phyloP scores from a whole-genome alignment of 768 basidiomycete species.

The Rossbeevera mucosa region DNA sequence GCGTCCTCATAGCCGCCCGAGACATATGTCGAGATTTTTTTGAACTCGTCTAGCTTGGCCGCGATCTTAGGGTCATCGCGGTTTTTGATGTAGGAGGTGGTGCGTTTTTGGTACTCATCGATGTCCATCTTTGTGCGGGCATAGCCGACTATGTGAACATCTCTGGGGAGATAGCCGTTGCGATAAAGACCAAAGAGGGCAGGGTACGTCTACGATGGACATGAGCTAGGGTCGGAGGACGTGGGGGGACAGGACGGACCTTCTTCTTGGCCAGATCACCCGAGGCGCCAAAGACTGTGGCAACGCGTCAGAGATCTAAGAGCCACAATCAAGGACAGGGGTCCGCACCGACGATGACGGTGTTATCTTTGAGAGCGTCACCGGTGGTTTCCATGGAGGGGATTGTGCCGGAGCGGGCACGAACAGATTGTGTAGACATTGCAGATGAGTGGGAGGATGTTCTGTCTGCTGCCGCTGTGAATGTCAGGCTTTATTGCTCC shows the following conservation, averaged over 20 bases:
- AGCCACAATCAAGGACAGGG: constrained; percentile 15
- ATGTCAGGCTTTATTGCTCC: constrained; percentile 15
- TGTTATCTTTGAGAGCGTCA: constrained; percentile 79
- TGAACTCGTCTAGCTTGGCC: constrained; percentile 77
- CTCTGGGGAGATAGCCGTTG: constrained; percentile 74
- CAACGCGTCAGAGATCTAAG: constrained; percentile 5
- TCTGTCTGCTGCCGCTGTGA: neutral
- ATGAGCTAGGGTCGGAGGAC: constrained; percentile 31
- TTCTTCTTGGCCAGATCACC: constrained; percentile 99
- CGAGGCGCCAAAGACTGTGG: constrained; percentile 85
- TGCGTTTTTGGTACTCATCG: constrained; percentile 80
- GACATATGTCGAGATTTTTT: constrained; percentile 72
- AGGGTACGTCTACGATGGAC: constrained; percentile 72
- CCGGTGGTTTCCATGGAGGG: constrained; percentile 81
- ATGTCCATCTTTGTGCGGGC: constrained; percentile 93
- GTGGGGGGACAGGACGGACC: constrained; percentile 37
- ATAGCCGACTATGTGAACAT: constrained; percentile 90
- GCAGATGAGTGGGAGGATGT: neutral
- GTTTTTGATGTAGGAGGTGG: constrained; percentile 81
- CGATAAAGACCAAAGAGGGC: constrained; percentile 89
- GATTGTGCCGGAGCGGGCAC: constrained; percentile 73
- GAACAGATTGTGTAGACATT: constrained; percentile 37
- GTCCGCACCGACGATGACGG: constrained; percentile 74
- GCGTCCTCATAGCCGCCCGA: constrained; percentile 86
- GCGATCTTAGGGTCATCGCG: constrained; percentile 54